Evolutionary conservation across 495 filamentous ascomycete species (phyloP), one percentile per base, ranked within the genome.

Genomic region (Aspergillus panamensis): DNA sequence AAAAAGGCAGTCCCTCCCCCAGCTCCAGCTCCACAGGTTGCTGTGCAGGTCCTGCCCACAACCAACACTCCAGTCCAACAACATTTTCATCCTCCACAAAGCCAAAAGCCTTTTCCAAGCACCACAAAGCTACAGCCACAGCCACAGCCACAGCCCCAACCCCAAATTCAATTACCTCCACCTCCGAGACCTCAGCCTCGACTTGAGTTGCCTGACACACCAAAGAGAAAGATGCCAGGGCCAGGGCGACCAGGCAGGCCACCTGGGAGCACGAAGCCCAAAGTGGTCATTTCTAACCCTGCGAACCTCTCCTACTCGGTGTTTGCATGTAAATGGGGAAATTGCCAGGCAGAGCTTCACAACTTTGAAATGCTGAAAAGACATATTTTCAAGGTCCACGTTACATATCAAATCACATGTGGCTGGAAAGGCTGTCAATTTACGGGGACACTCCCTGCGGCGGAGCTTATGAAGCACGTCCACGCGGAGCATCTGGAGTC

Each of bases 261-360:
- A n/a, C 35, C 40, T 32, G 53, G 43, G 19, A 61, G 56, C 40
- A n/a, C 51, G 32, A 45, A 58, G 14, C 31, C 62, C 25, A 58
- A 61, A 20, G 63, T 63, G 12, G 48, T 43, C 0, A 56, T 57
- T 40, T 51, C 49, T 12, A 54, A 12, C 21, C 37, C 55, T 35
- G 37, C 53, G 17, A 30, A 35, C 16, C 37, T 53, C 4, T 40
- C 66, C 2, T 81, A 79, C 58, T 67, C 68, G 39, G 70, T 83
- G 12, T 87, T 76, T 68, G 69, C 76, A 37, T 92, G 89, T 66
- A 62, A 72, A 33, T 91, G 88, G 89, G 65, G 77, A 37, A 67
- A 72, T 8, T 95, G 90, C 63, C 75, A 77, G 6, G 83, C 85
- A 0, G 80, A 91, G 65, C 74, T 94, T 3, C 89, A 93, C 60